phyloP scores from a whole-genome alignment of 2,329 filamentous ascomycete genomes.

The Cladophialophora psammophila region DNA sequence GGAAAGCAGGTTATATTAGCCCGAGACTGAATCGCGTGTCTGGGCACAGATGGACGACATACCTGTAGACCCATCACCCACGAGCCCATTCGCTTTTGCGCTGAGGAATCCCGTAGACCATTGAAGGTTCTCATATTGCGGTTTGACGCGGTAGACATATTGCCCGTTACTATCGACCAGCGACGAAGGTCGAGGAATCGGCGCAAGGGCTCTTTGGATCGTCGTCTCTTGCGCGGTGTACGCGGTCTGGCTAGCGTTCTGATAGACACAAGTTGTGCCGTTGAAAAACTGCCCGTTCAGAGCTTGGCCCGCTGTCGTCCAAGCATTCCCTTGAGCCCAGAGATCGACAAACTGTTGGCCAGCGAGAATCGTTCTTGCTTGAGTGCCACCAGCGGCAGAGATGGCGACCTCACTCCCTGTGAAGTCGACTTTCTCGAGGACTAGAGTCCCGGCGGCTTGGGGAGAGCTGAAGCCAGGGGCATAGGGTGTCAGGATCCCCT shows the following conservation, averaged over 20 bases:
- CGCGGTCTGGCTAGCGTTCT: slow-evolving; percentile 37
- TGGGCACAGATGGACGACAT: slow-evolving; percentile 10
- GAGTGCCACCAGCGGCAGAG: slow-evolving; percentile 47
- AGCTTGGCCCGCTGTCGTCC: slow-evolving; percentile 50
- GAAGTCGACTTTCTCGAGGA: slow-evolving; percentile 63
- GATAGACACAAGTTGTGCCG: slow-evolving; percentile 37
- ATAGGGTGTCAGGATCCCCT: slow-evolving; percentile 60
- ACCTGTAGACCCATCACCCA: slow-evolving; percentile 63
- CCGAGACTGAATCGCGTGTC: background rate
- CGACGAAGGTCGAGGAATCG: slow-evolving; percentile 52
- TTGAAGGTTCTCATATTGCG: slow-evolving; percentile 57
- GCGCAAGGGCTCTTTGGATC: slow-evolving; percentile 64
- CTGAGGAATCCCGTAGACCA: slow-evolving; percentile 51
- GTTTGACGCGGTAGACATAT: slow-evolving; percentile 60
- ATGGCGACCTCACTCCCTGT: slow-evolving; percentile 58
- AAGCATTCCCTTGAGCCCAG: slow-evolving; percentile 76
- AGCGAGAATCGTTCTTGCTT: slow-evolving; percentile 47
- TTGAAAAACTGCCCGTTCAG: slow-evolving; percentile 37
- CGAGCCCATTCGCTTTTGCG: slow-evolving; percentile 52
- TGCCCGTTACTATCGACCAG: slow-evolving; percentile 61
- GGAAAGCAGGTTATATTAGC: background rate
- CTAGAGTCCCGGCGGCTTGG: slow-evolving; percentile 57
- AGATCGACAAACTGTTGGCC: slow-evolving; percentile 63
- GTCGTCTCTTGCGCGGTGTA: slow-evolving; percentile 41
- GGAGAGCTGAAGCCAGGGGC: slow-evolving; percentile 50